Percentiles rank a stretch among this genome's conserved stretches.
These are phyloP conservation scores for Boletus nobilissimus DNA, from an alignment of 1,284 basidiomycete species.

Conservation along the genomic window DNA sequence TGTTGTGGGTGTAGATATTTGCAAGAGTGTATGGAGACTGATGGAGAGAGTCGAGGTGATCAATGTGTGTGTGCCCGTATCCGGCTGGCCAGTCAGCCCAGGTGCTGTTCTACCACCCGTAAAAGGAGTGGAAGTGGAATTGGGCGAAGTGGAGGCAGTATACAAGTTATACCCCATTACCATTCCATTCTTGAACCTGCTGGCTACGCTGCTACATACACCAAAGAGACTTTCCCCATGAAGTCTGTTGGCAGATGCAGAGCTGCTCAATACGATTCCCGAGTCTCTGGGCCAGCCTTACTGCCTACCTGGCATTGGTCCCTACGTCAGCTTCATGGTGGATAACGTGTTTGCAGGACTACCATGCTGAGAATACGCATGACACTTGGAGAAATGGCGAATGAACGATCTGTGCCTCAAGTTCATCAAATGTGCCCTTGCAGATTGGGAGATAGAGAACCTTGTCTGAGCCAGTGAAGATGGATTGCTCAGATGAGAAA, in stretches of 20 bases:
- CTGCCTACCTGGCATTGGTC: conserved; percentile 78
- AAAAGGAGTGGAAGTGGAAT: conserved; percentile 80
- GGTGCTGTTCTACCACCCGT: conserved; percentile 58
- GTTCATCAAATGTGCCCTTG: conserved; percentile 87
- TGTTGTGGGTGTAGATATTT: conserved; percentile 78
- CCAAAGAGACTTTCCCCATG: conserved; percentile 73
- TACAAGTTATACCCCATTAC: conserved; percentile 87
- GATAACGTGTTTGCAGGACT: conserved; percentile 87
- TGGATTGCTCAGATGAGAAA: conserved; percentile 59
- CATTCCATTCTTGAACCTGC: conserved; percentile 86
- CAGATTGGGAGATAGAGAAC: conserved; percentile 82
- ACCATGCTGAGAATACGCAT: conserved; percentile 76
- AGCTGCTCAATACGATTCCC: conserved; percentile 78
- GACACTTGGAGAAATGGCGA: conserved; percentile 85
- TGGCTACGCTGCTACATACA: conserved; percentile 84
- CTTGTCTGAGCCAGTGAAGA: conserved; percentile 65
- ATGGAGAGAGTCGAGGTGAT: conserved; percentile 90
- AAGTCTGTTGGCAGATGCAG: conserved; percentile 67
- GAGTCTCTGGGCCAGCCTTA: conserved; percentile 81
- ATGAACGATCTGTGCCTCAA: conserved; percentile 87
- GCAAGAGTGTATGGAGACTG: conserved; percentile 82
- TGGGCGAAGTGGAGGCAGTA: conserved; percentile 87
- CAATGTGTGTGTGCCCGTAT: conserved; percentile 64
- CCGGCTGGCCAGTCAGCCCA: conserved; percentile 48
- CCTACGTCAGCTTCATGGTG: conserved; percentile 86